phyloP scores from a whole-genome alignment of 2,329 filamentous ascomycete genomes.

The Xylaria digitata region DNA sequence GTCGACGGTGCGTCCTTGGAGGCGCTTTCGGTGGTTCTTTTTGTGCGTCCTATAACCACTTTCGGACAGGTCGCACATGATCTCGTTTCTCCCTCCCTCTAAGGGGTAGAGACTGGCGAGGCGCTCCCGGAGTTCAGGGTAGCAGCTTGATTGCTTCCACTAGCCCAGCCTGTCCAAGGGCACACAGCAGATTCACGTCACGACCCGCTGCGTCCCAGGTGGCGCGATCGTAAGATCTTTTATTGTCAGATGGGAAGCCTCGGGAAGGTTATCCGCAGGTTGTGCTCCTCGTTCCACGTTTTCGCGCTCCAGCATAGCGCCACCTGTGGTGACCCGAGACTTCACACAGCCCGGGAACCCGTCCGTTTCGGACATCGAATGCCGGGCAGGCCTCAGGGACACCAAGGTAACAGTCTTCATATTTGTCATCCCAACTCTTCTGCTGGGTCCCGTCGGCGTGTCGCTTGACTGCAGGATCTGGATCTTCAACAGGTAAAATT shows the following conservation, averaged over 20 bases:
- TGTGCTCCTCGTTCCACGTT: slow-evolving; percentile 37
- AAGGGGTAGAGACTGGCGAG: slow-evolving; percentile 35
- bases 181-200: slow-evolving; percentile 29
- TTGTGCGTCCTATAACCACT: slow-evolving; percentile 18
- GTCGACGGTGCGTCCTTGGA: slow-evolving; percentile 14
- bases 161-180: slow-evolving; percentile 18
- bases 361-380: slow-evolving; percentile 36
- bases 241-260: slow-evolving; percentile 6
- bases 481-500: slow-evolving; percentile 44
- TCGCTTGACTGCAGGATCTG: slow-evolving; percentile 46
- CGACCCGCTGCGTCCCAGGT: slow-evolving; percentile 14
- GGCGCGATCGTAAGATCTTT: slow-evolving; percentile 36
- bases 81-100: slow-evolving; percentile 22
- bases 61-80: slow-evolving; percentile 30
- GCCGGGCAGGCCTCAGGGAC: slow-evolving; percentile 23
- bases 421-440: slow-evolving; percentile 26
- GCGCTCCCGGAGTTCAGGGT: slow-evolving; percentile 16
- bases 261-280: slow-evolving; percentile 24
- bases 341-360: slow-evolving; percentile 24
- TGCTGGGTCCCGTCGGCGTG: slow-evolving; percentile 41
- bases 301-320: slow-evolving; percentile 26
- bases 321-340: slow-evolving; percentile 35
- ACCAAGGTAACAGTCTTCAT: slow-evolving; percentile 26
- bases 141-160: slow-evolving; percentile 29
- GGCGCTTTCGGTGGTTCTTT: slow-evolving; percentile 29